A percentile compares a stretch with the other conserved stretches of the same genome.
phyloP scores from a whole-genome alignment of 352 stramenopile genomes.

The Pythium brachiatum region DNA sequence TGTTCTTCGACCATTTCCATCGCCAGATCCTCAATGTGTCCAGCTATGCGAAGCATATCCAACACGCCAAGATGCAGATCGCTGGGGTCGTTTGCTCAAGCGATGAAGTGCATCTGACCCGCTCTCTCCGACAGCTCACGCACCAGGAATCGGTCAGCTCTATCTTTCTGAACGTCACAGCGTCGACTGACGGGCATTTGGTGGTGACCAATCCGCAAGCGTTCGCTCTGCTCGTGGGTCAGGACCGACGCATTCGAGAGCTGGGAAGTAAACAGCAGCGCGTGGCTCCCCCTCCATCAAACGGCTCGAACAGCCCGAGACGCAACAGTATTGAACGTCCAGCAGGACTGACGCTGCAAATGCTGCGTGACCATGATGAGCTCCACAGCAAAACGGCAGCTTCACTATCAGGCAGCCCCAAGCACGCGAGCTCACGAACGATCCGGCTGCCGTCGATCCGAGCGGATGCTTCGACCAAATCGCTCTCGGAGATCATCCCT shows the following conservation, averaged over 20 bases:
- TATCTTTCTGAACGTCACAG: conserved; percentile 5
- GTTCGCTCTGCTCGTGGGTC: conserved; percentile 1
- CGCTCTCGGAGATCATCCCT: background rate
- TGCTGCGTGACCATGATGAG: conserved; percentile 11
- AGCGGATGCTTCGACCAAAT: conserved; percentile 7
- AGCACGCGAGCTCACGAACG: conserved; percentile 1
- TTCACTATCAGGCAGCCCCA: background rate
- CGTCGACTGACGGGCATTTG: conserved; percentile 14
- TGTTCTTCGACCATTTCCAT: conserved; percentile 27
- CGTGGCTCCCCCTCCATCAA: background rate
- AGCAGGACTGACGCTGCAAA: conserved; percentile 7
- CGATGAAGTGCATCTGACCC: background rate
- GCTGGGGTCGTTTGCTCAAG: conserved; percentile 13
- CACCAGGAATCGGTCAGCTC: background rate
- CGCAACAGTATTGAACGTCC: conserved; percentile 7
- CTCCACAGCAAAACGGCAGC: background rate
- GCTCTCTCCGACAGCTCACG: conserved; percentile 3
- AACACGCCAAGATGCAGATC: conserved; percentile 8
- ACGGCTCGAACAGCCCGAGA: background rate
- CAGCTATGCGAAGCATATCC: background rate
- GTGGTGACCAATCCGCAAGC: conserved; percentile 15
- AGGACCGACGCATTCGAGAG: conserved; percentile 3
- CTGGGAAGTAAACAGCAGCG: conserved; percentile 4
- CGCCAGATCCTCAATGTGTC: conserved; percentile 2
- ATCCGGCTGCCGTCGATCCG: conserved; percentile 15